These are phyloP conservation scores for Crotalaria pallida DNA, from an alignment of 306 rosid species.

Conservation along the genomic window DNA sequence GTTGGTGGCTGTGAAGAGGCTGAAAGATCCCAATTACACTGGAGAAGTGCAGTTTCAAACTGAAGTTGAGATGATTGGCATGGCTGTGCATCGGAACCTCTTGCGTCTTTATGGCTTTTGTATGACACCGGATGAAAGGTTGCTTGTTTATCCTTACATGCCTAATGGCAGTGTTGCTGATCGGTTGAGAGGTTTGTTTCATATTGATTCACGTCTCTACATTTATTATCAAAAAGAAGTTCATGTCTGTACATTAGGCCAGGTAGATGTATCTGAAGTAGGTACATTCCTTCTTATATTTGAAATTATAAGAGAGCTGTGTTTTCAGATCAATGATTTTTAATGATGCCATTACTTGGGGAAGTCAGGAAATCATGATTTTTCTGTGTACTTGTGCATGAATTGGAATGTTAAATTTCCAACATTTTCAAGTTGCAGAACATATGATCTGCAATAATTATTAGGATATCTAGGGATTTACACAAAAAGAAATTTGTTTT, in stretches of 20 bases:
- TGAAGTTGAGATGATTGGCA: conserved; percentile 96
- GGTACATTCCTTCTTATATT: not conserved
- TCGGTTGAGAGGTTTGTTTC: conserved; percentile 87
- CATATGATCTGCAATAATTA: not conserved
- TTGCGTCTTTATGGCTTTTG: conserved; percentile 81
- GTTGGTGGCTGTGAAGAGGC: conserved; percentile 84
- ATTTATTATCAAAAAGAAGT: too few species aligned
- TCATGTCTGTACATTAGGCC: not conserved
- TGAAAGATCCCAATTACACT: conserved; percentile 88
- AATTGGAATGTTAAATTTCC: not conserved
- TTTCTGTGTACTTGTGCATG: not conserved
- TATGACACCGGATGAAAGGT: conserved; percentile 80
- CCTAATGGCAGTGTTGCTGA: conserved; percentile 95
- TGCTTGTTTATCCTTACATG: conserved; percentile 94
- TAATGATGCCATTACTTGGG: not conserved
- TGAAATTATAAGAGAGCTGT: not conserved
- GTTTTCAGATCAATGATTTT: conserved; percentile 7
- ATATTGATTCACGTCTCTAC: not conserved
- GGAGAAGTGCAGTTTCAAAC: conserved; percentile 99
- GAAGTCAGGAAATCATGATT: not conserved
- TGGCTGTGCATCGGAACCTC: conserved; percentile 94
- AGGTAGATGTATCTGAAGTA: not conserved
- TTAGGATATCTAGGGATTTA: not conserved
- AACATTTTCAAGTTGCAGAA: not conserved
- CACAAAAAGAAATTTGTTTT: not conserved